Percentiles rank a stretch among this genome's conserved stretches.
phyloP scores from a whole-genome alignment of 495 filamentous ascomycete species.

The Talaromyces thailandensis region DNA sequence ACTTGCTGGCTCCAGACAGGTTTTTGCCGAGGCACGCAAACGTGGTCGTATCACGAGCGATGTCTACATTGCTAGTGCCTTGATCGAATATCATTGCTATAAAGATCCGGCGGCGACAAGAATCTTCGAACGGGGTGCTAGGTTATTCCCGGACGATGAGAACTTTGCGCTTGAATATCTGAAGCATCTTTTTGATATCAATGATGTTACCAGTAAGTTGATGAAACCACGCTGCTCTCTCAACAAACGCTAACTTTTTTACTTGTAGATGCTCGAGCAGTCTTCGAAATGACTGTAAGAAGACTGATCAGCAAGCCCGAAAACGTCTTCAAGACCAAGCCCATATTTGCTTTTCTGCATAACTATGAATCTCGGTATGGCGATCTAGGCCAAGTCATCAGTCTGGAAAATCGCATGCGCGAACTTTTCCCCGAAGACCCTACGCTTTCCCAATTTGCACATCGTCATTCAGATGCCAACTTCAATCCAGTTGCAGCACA shows the following conservation, averaged over 20 bases:
- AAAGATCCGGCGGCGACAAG: slow-evolving; percentile 83
- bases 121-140: slow-evolving; percentile 91
- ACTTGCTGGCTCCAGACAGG: slow-evolving; percentile 67
- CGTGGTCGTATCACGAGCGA: slow-evolving; percentile 82
- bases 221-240: not conserved
- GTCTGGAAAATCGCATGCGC: slow-evolving; percentile 84
- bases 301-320: slow-evolving; percentile 66
- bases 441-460: slow-evolving; percentile 61
- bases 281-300: slow-evolving; percentile 87
- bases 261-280: slow-evolving; percentile 74
- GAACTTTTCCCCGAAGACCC: slow-evolving; percentile 87
- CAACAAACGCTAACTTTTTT: not conserved
- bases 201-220: slow-evolving; percentile 84
- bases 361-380: slow-evolving; percentile 92
- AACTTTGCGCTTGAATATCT: slow-evolving; percentile 86
- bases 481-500: slow-evolving; percentile 73
- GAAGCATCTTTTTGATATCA: slow-evolving; percentile 83
- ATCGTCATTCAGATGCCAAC: slow-evolving; percentile 55
- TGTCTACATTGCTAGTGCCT: slow-evolving; percentile 81
- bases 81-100: slow-evolving; percentile 93
- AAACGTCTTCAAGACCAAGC: slow-evolving; percentile 63
- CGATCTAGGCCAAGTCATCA: slow-evolving; percentile 77
- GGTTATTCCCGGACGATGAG: slow-evolving; percentile 87
- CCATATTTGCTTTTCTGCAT: slow-evolving; percentile 82
- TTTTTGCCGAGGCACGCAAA: slow-evolving; percentile 80